Base-by-base conservation (phyloP, 106 monocot species). In the Iris macrosiphon region DNA sequence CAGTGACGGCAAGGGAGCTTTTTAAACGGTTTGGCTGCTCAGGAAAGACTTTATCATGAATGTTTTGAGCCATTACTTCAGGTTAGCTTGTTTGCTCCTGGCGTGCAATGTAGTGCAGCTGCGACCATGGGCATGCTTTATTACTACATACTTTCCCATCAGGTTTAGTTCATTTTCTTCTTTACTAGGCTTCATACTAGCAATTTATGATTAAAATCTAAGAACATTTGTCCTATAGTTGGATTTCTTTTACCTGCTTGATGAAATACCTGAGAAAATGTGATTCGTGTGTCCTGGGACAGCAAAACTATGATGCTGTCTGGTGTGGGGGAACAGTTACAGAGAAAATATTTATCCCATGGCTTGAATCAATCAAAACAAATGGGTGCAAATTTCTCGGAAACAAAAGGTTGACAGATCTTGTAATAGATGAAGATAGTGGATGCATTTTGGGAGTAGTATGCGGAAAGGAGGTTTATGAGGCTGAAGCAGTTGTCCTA, bases 1-100 rank as follows among this genome's bases (percentile, higher is more conserved):
- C 80, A 89, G 89, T 89, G 76, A 89, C 80, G 35, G 67, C 84
- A 66, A 77, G 77, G 57, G 84, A 84, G 59, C 71, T 89, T 22
- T 69, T 84, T 59, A 81, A 71, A 61, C 58, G 69, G 37, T 84
- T 64, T 62, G 77, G 89, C 6, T 84, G 84, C 77, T 89, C 89
- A n/a, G 29, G 60, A 65, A 51, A 80, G 63, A 24, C 79, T 89
- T 45, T 84, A 72, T 34, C 42, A 44, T 30, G 70, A 76, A 29
- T 66, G 51, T 65, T 73, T 76, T 45, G 57, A 79, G 43, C 84
- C 88, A 27, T 48, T 79, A 14, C 25, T 89, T 64, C 83, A 89
- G 62, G 79, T 70, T 59, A 66, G 79, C 45, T 53, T 89, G 55
- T 70, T 80, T 76, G 69, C 88, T 63, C 72, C 83, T 13, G 69